Conservation (phyloP, 1,284 basidiomycete species). For the Ceratorhiza oryzae-sativae region DNA sequence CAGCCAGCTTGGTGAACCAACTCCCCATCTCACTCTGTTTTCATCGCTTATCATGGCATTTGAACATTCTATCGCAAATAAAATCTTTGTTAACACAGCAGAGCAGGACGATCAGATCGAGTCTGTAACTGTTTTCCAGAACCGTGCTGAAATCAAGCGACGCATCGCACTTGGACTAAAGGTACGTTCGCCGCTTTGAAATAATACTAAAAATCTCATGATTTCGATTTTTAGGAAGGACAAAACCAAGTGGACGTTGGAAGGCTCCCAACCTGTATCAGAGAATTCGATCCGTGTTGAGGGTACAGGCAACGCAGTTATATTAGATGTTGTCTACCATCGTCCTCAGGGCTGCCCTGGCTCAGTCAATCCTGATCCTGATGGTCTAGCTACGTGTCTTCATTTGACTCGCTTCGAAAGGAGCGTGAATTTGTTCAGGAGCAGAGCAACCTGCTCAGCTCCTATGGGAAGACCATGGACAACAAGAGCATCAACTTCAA, state of each 20-base stretch:
- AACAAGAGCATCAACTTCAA: conserved; percentile 38
- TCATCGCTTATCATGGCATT: not conserved
- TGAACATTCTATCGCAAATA: not conserved
- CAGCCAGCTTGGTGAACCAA: not conserved
- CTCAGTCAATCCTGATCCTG: not conserved
- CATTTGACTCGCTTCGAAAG: conserved; percentile 31
- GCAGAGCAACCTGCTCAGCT: conserved; percentile 37
- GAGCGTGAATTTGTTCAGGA: conserved; percentile 33
- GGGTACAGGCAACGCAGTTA: conserved; percentile 44
- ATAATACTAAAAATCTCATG: not conserved
- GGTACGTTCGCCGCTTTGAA: not conserved
- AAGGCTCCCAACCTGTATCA: conserved; percentile 44
- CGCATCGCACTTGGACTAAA: conserved; percentile 6
- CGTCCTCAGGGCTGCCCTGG: not conserved
- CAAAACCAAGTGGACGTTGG: conserved; percentile 45
- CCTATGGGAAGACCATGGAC: conserved; percentile 42
- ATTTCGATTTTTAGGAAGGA: conserved; percentile 39
- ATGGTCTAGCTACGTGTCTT: conserved; percentile 18
- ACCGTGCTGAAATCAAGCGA: conserved; percentile 25
- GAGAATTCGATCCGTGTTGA: conserved; percentile 47
- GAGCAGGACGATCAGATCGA: conserved; percentile 19
- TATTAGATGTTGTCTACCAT: conserved; percentile 47
- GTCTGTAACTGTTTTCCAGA: conserved; percentile 8
- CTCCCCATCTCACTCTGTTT: not conserved
- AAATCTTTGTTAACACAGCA: not conserved